Evolutionary conservation across 2,329 filamentous ascomycete species (phyloP).

Genomic region (Chrysosporium keratinophilum): DNA sequence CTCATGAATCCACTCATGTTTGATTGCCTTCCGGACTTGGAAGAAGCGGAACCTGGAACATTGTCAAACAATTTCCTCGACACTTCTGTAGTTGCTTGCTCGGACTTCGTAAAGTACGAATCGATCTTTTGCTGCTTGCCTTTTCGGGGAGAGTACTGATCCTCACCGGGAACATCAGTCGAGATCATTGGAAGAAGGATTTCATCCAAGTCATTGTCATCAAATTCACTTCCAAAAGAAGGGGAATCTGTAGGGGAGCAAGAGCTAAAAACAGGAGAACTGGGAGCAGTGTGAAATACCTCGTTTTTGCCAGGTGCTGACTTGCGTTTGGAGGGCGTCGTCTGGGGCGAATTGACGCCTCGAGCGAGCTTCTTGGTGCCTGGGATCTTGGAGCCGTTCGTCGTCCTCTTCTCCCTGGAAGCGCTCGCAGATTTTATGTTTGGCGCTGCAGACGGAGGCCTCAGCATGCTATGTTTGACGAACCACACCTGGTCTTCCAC

Average conservation of each 20-base stretch:
- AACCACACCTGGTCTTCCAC: background rate
- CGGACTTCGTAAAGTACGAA: background rate
- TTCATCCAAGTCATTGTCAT: conserved; percentile 17
- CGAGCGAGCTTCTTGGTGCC: background rate
- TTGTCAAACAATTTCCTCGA: background rate
- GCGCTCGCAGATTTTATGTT: background rate
- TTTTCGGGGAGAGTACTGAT: conserved; percentile 15
- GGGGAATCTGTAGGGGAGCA: background rate
- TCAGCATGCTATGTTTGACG: background rate
- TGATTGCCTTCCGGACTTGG: background rate
- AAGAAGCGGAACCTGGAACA: background rate
- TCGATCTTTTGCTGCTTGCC: conserved; percentile 18
- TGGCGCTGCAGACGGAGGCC: background rate
- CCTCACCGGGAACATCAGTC: conserved; percentile 17
- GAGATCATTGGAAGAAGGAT: conserved; percentile 10
- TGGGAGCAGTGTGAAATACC: conserved; percentile 24
- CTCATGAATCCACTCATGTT: conserved; percentile 5
- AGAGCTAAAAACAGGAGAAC: conserved; percentile 15
- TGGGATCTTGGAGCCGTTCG: background rate
- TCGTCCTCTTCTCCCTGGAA: background rate
- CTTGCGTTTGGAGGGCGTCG: conserved; percentile 17
- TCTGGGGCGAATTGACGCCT: background rate
- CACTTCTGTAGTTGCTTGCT: background rate
- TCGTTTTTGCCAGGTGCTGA: conserved; percentile 14
- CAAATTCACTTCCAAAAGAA: conserved; percentile 14